Evolutionary conservation across 768 basidiomycete genomes (phyloP).

Genomic region (Boletus subcaerulescens): DNA sequence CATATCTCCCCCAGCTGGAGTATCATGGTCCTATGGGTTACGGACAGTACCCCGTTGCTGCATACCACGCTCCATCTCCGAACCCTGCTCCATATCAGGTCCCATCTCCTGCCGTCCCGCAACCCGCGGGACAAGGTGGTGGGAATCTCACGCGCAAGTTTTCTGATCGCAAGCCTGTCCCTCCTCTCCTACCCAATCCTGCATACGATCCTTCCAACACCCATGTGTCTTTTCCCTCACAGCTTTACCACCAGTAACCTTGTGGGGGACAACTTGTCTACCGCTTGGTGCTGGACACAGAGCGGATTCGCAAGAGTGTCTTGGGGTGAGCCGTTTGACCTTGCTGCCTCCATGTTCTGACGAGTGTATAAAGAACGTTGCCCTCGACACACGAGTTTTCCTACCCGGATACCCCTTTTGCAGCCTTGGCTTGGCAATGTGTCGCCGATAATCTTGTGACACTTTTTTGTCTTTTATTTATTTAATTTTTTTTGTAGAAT

Average conservation of each 20-base stretch:
- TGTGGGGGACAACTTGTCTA: not conserved
- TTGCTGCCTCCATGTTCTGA: not conserved
- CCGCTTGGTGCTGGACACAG: constrained; percentile 1
- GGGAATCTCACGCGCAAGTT: constrained; percentile 34
- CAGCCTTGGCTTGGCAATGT: not conserved
- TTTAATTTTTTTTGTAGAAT: not conserved
- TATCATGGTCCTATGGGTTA: constrained; percentile 20
- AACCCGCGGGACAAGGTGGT: constrained; percentile 20
- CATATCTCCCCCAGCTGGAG: constrained; percentile 20
- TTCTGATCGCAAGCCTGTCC: constrained; percentile 35
- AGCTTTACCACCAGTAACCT: constrained; percentile 10
- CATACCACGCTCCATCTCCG: constrained; percentile 7
- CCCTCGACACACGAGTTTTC: not conserved
- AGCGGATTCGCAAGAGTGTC: not conserved
- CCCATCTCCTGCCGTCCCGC: constrained; percentile 11
- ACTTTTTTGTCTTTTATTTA: constrained; percentile 1
- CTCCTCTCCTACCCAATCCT: constrained; percentile 23
- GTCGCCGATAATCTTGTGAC: constrained; percentile 12
- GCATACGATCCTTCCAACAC: constrained; percentile 22
- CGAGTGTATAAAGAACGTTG: not conserved
- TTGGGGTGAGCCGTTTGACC: constrained; percentile 3
- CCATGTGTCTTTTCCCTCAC: constrained; percentile 23
- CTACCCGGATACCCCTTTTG: constrained; percentile 2
- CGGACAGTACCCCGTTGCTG: constrained; percentile 18
- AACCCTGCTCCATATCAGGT: constrained; percentile 6